A percentile compares a stretch with the other conserved stretches of the same genome.
Evolutionary conservation across 2,329 filamentous ascomycete genomes (phyloP).

Genomic region (Neoscytalidium dimidiatum): DNA sequence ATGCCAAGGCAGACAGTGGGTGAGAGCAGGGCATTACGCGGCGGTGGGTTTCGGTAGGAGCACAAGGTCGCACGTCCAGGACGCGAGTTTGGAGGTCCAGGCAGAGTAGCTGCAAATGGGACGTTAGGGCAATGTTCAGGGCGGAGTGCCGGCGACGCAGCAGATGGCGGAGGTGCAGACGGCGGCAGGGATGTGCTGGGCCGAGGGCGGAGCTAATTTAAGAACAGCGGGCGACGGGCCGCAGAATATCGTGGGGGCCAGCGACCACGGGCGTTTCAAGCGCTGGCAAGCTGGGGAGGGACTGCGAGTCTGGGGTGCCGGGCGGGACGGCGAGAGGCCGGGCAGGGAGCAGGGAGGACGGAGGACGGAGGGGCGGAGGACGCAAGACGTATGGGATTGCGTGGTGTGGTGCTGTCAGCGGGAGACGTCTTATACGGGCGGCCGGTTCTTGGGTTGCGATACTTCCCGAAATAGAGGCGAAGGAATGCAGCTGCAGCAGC

Average conservation of each 20-base stretch:
- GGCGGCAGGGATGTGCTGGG: background rate
- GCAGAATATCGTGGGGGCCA: constrained; percentile 1
- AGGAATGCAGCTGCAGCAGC: background rate
- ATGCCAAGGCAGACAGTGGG: no score
- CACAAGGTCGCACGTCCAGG: no score
- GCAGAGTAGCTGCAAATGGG: no score
- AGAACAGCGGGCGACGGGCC: background rate
- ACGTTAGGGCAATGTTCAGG: no score
- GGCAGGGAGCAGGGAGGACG: no score
- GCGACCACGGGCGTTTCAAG: background rate
- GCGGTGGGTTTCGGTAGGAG: no score
- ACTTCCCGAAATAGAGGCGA: background rate
- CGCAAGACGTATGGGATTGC: background rate
- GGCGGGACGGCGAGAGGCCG: background rate
- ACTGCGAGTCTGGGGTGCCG: background rate
- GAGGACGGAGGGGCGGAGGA: background rate
- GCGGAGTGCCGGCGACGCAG: background rate
- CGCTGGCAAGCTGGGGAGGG: background rate
- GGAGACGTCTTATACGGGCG: background rate
- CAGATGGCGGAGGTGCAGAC: background rate
- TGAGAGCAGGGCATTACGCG: no score
- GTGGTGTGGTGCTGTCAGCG: background rate
- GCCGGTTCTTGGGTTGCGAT: no score
- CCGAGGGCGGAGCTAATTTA: background rate
- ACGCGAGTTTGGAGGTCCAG: no score